Evolutionary conservation across 129 eudicot species (phyloP), one percentile per base, ranked within the genome.

Genomic region (Chrysanthemum seticuspe): DNA sequence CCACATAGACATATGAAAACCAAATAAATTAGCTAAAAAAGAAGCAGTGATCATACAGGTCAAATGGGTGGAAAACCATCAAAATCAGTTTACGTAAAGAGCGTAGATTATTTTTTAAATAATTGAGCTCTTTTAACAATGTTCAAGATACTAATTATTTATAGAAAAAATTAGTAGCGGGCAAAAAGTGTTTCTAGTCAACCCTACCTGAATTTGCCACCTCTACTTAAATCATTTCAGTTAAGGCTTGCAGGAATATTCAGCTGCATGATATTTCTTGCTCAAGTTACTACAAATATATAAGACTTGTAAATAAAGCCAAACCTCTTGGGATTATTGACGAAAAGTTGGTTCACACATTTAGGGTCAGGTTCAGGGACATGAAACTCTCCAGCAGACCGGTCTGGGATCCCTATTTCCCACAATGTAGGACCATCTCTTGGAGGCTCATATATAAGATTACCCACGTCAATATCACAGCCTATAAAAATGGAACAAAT

Each of bases 331-430:
- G 82, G 69, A 54, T 85, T 80, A 62, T 78, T 77, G 51, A 80
- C 49, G 65, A 71, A 83, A 69, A 86, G 76, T 53, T 67, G 77
- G 83, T 86, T 88, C 14, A 76, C 73, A 21, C 74, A 79, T n/a
- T 51, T 64, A 4, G 83, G 79, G 72, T 68, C 44, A 10, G 96
- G 89, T 36, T 84, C 87, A 18, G 96, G 96, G 7, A 86, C 70
- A 75, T 72, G 76, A 75, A 86, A 86, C 68, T 89, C 91, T 5
- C 80, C 80, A 53, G 96, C 91, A 21, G 88, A 78, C 4, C 96
- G 87, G 74, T 85, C 89, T 34, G 96, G 88, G 57, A 83, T 76
- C 47, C 91, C 96, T 29, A 88, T 88, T 70, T 88, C 88, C 96
- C 96, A 86, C n/a, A 89, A 25, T 0, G 96, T 86, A 6, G 96